Percentiles rank a stretch among this genome's conserved stretches.
phyloP scores from a whole-genome alignment of 495 filamentous ascomycete species.

The Hyaloscypha hepaticicola region DNA sequence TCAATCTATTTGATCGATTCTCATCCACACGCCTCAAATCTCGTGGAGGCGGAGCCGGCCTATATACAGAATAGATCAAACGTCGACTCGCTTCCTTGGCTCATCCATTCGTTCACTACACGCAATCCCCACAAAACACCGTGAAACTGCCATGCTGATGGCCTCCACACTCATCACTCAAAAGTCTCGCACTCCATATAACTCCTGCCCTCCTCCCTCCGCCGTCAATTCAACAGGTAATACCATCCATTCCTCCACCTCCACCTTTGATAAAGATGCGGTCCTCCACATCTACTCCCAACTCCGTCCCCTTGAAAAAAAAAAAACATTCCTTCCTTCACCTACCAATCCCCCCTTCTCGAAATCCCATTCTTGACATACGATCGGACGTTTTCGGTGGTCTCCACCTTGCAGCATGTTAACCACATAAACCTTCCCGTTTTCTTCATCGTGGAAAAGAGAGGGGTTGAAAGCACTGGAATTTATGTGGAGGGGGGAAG shows the following conservation, averaged over 20 bases:
- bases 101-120: slow-evolving; percentile 52
- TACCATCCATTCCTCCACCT: slow-evolving; percentile 63
- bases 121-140: slow-evolving; percentile 53
- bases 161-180: slow-evolving; percentile 56
- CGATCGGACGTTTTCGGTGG: slow-evolving; percentile 47
- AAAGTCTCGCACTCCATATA: slow-evolving; percentile 52
- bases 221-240: slow-evolving; percentile 66
- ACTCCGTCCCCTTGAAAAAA: slow-evolving; percentile 55
- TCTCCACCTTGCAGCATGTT: slow-evolving; percentile 47
- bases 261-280: slow-evolving; percentile 63
- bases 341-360: slow-evolving; percentile 42
- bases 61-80: slow-evolving; percentile 53
- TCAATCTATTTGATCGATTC: too few species aligned
- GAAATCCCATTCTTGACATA: slow-evolving; percentile 44
- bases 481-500: slow-evolving; percentile 34
- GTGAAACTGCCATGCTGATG: slow-evolving; percentile 59
- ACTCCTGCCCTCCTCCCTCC: slow-evolving; percentile 54
- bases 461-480: slow-evolving; percentile 43
- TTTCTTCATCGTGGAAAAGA: slow-evolving; percentile 49
- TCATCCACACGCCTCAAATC: too few species aligned
- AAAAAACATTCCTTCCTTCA: slow-evolving; percentile 52
- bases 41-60: too few species aligned
- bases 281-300: slow-evolving; percentile 62
- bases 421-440: slow-evolving; percentile 45
- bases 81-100: slow-evolving; percentile 40